A percentile compares a stretch with the other conserved stretches of the same genome.
Evolutionary conservation across 352 stramenopile species (phyloP).

Genomic region (Phytophthora boehmeriae): DNA sequence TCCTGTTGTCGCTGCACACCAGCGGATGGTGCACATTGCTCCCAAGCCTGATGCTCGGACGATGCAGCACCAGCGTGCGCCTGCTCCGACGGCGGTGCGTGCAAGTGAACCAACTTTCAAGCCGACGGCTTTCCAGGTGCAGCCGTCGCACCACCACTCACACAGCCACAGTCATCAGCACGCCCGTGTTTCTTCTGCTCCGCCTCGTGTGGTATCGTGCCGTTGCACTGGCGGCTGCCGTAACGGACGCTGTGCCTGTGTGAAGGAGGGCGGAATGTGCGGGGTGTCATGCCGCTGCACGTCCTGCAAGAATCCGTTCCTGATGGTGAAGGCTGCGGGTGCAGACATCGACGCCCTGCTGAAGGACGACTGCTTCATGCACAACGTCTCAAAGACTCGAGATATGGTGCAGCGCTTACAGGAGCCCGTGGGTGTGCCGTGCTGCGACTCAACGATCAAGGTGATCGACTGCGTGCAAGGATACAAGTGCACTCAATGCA

Average conservation of each 20-base stretch:
- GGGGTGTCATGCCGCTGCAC: conserved; percentile 77
- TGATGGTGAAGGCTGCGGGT: conserved; percentile 79
- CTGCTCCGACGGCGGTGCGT: conserved; percentile 11
- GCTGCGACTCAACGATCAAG: conserved; percentile 59
- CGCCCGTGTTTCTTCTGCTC: conserved; percentile 10
- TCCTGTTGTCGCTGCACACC: conserved; percentile 17
- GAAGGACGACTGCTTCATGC: conserved; percentile 86
- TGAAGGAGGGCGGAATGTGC: conserved; percentile 86
- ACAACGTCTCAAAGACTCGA: conserved; percentile 86
- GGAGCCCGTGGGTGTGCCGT: conserved; percentile 69
- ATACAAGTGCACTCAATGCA: conserved; percentile 58
- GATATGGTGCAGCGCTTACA: conserved; percentile 83
- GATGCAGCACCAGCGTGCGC: conserved; percentile 16
- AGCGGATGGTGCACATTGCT: conserved; percentile 77
- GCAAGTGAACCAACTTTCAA: conserved; percentile 22
- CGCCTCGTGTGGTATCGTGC: conserved; percentile 69
- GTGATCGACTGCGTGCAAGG: conserved; percentile 82
- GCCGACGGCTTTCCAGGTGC: conserved; percentile 3
- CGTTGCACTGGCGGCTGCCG: conserved; percentile 81
- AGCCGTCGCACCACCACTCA: conserved; percentile 6
- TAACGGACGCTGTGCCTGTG: conserved; percentile 82
- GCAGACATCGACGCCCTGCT: conserved; percentile 78
- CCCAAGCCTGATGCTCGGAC: conserved; percentile 59
- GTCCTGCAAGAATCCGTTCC: conserved; percentile 87
- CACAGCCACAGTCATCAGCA: conserved; percentile 17